Evolutionary conservation across 495 filamentous ascomycete genomes (phyloP), one percentile per base, ranked within the genome.

Genomic region (Ascodesmis nigricans): DNA sequence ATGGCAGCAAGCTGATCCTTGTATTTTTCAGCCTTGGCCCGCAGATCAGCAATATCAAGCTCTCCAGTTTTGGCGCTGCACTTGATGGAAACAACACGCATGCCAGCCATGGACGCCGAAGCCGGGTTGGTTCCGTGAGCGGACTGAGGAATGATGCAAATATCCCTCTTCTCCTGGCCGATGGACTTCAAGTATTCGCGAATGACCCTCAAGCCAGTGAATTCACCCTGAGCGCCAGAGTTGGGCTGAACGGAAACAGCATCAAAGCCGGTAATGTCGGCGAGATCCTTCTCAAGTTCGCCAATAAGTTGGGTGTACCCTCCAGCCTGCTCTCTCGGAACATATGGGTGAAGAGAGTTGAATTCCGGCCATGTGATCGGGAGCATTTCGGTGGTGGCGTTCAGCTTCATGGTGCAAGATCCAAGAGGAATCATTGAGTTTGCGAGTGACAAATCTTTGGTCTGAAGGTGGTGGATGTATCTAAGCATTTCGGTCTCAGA

Each of bases 361-460:
- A 91, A 84, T 46, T 82, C 73, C 7, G 75, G 74, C 62, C 72
- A 78, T 1, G 81, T 82, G 36, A 93, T 62, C 13, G 87, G 78
- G 6, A 78, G 66, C 78, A 90, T 95, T 54, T 95, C 84, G 10
- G 78, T 77, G 21, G 84, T 90, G 37, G 78, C 81, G 50, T 97
- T 97, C 27, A 97, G 72, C 64, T 97, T 97, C 87, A 97, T 97
- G 15, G 87, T 97, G 63, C 87, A 97, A 11, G 90, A 95, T 18
- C 87, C 87, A n/a, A 97, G 69, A 4, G 87, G 83, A 42, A 97
- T 97, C 87, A 97, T 97, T 7, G 90, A 95, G 59, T 95, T 90
- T 4, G 77, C 77, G 24, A 95, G 63, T 11, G 90, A 95, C 3
- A 97, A 61, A 53, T 97, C 87, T 55, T 91, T 92, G 26, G 82